phyloP scores from a whole-genome alignment of 345 rosid genomes.

The thale cress (Arabidopsis thaliana) region DNA sequence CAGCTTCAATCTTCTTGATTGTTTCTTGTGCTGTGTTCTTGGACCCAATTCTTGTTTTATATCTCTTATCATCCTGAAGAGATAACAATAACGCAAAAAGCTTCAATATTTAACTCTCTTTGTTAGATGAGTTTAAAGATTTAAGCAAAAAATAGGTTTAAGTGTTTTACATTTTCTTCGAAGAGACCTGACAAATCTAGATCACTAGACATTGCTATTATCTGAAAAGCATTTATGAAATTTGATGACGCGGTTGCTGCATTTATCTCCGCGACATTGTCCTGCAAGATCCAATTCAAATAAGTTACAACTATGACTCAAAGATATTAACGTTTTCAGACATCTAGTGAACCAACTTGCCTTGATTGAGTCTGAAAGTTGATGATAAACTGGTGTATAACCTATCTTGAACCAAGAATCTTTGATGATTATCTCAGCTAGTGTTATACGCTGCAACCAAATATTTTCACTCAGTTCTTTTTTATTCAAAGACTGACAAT shows the following conservation, averaged over 20 bases:
- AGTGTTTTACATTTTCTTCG: slow-evolving; percentile 62
- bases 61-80: slow-evolving; percentile 66
- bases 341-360: slow-evolving; percentile 42
- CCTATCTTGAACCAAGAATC: slow-evolving; percentile 80
- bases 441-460: slow-evolving; percentile 63
- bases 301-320: not conserved
- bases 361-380: slow-evolving; percentile 66
- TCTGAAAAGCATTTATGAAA: slow-evolving; percentile 86
- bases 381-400: slow-evolving; percentile 62
- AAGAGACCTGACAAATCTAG: slow-evolving; percentile 94
- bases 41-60: slow-evolving; percentile 72
- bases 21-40: slow-evolving; percentile 71
- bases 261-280: slow-evolving; percentile 49
- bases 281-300: slow-evolving; percentile 52
- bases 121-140: slow-evolving; percentile 17
- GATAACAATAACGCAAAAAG: not conserved
- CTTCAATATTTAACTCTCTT: not conserved
- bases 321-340: slow-evolving; percentile 2
- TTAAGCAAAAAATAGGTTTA: not conserved
- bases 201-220: slow-evolving; percentile 94
- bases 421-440: slow-evolving; percentile 66
- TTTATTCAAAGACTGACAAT: not conserved
- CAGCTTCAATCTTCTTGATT: slow-evolving; percentile 82
- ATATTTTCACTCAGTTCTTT: not conserved
- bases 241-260: slow-evolving; percentile 56